Base-by-base conservation (phyloP, 176 grass and related monocot genomes). In the Hordeum vulgare region DNA sequence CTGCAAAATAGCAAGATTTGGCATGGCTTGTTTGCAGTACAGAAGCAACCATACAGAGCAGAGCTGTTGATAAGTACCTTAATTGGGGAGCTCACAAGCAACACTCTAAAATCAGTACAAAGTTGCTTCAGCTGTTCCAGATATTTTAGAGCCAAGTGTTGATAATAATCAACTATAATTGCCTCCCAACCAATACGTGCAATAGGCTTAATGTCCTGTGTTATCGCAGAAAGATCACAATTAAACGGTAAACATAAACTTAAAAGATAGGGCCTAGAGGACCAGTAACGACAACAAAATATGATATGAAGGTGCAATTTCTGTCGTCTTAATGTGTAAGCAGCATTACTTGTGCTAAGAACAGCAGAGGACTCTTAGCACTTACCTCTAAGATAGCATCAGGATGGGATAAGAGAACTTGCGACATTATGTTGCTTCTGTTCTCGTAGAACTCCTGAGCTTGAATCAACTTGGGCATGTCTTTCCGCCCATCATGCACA, bases 351-450 rank as follows among this genome's bases (percentile, higher is more conserved):
- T 61, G 15, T 68, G 7, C 40, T 33, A 73, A 80, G 62, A 54
- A 44, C 37, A 89, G 31, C 51, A 80, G 65, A 37, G 31, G 37
- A 81, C 26, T 60, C 62, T 13, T n/a, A 54, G 9, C 41, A 54
- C 57, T 66, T 90, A 92, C 92, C 92, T 97, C 77, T 69, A 92
- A 33, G 37, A 90, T 77, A 71, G 56, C 82, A 85, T 97, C 87
- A 51, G 90, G 83, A 90, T 89, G 82, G 61, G 89, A 86, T 79
- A 97, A 66, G 63, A 97, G 72, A 75, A 94, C 87, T 88, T 97
- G 91, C 85, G 88, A 87, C 83, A 66, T 89, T 57, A 90, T 83
- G 56, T 61, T 75, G 60, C 81, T 67, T 73, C 77, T 31, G 23
- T 88, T 86, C 18, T 83, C 47, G 77, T 85, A 82, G 78, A 94